Base-by-base conservation (phyloP, 2,329 filamentous ascomycete species). In the Claviceps sp. region DNA sequence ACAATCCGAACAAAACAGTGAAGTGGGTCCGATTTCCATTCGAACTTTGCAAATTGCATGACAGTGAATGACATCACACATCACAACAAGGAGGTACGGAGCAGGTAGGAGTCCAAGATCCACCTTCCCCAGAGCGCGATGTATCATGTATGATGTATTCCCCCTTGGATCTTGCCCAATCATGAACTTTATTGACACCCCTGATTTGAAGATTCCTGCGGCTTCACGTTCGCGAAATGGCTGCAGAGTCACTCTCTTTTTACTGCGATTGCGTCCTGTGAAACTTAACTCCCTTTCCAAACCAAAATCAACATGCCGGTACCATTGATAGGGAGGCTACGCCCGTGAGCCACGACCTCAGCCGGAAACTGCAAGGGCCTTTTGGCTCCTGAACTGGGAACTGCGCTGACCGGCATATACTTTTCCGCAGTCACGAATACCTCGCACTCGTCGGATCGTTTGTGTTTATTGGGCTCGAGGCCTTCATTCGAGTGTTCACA, bases 381-480 rank as follows among this genome's bases (percentile, higher is more conserved):
- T 50, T 34, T 47, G 30, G 3, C 8, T 22, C 11, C 20, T 34
- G 30, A 34, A 34, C 48, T 38, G 24, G 43, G 24, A 45, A 16
- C 44, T 52, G 24, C 54, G 53, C 18, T 34, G 14, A 18, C 42
- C 18, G 26, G 26, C 18, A 3, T 22, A n/a, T 34, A 30, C 4
- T 11, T 16, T 9, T 9, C 6, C 40, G 24, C 26, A 89, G 86
- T 67, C 78, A 78, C 68, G 90, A 98, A 72, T 97, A 97, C 71
- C 70, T 94, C 56, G 89, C 90, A 41, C 79, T 98, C 44, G 70
- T 93, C 47, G 82, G 83, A 52, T 97, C 91, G 7, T 86, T 97
- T 62, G 62, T 88, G 50, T 78, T 98, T 40, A 84, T 97, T 54
- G 76, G 81, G 47, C 76, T 95, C 58, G 93, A 98, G 68, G 82